These are phyloP conservation scores for Leccinellum rugosiceps DNA, from an alignment of 768 basidiomycete genomes.

Conservation along the genomic window DNA sequence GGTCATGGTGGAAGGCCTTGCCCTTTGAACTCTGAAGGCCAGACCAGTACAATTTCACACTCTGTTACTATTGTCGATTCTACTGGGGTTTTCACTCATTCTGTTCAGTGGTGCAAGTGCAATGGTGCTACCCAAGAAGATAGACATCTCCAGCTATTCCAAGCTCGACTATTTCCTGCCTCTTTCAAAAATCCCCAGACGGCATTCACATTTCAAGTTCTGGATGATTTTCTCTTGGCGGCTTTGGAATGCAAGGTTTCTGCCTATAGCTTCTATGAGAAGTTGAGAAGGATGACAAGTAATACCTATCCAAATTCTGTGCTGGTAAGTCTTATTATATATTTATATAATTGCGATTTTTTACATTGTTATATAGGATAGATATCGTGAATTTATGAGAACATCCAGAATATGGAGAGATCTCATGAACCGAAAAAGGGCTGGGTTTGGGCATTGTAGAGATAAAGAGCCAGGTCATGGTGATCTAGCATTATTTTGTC, in stretches of 20 bases:
- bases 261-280: background rate
- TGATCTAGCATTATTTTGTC: background rate
- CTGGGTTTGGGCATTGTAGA: background rate
- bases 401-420: background rate
- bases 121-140: background rate
- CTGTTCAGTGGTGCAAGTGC: background rate
- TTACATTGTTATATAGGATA: background rate
- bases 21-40: background rate
- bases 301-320: background rate
- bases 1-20: background rate
- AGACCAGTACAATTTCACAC: too few relatives aligned
- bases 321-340: background rate
- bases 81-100: background rate
- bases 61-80: background rate
- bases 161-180: slow-evolving; percentile 3
- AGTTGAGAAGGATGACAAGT: background rate
- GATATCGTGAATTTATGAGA: background rate
- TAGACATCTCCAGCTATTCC: background rate
- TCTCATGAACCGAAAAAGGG: background rate
- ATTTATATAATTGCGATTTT: background rate
- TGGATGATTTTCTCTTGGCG: slow-evolving; percentile 14
- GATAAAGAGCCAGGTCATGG: background rate
- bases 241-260: background rate
- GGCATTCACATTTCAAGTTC: slow-evolving; percentile 21
- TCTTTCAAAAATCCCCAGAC: slow-evolving; percentile 8